Conservation (phyloP, 2,329 filamentous ascomycete genomes). For the Chaetomiaceae sp. region DNA sequence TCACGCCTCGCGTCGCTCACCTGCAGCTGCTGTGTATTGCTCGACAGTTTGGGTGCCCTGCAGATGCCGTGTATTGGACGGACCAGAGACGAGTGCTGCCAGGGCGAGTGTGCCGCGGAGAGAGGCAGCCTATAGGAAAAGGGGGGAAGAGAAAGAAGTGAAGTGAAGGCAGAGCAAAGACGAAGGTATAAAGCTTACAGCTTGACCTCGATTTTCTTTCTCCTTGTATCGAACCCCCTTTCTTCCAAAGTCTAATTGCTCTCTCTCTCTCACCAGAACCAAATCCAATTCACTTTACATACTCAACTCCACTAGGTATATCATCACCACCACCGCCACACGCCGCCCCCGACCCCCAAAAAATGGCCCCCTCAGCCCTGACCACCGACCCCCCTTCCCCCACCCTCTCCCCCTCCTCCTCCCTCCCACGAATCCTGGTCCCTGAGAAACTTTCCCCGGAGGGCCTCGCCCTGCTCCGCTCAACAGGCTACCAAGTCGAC, state of each 20-base stretch:
- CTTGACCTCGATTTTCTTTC: no score
- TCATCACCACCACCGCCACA: background rate
- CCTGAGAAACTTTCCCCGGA: constrained; percentile 79
- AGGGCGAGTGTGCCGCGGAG: background rate
- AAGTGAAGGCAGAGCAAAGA: no score
- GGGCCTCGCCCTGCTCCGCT: constrained; percentile 61
- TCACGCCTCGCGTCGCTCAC: background rate
- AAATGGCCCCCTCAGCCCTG: constrained; percentile 30
- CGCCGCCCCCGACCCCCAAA: background rate
- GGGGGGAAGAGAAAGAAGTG: background rate
- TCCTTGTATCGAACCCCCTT: no score
- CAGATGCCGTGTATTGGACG: background rate
- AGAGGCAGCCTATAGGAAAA: background rate
- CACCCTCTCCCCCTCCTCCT: constrained; percentile 10
- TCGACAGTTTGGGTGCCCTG: background rate
- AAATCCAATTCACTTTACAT: no score
- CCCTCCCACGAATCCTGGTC: constrained; percentile 56
- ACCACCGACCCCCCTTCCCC: constrained; percentile 20
- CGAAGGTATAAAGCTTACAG: no score
- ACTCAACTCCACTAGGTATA: background rate
- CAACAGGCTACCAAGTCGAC: constrained; percentile 64
- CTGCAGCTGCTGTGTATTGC: background rate
- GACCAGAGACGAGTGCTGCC: background rate
- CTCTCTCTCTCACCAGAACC: no score
- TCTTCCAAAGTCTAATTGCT: no score